phyloP scores from a whole-genome alignment of 805 yeast genomes.

The Kuraishia borneana region DNA sequence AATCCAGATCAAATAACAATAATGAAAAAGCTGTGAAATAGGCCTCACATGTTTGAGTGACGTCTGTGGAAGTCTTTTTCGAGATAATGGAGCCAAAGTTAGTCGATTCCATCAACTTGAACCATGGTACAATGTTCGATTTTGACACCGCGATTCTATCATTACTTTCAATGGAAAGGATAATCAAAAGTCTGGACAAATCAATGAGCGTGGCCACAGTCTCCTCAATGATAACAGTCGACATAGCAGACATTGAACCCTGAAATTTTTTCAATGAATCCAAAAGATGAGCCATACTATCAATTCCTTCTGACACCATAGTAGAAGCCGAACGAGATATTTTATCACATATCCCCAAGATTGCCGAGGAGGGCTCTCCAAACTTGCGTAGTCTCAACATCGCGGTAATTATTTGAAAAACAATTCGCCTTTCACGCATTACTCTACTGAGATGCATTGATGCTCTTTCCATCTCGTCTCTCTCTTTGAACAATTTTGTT shows the following conservation, averaged over 20 bases:
- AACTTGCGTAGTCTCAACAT: conserved; percentile 17
- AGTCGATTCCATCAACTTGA: conserved; percentile 30
- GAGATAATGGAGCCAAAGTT: conserved; percentile 13
- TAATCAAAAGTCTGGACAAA: conserved; percentile 10
- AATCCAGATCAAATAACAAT: conserved; percentile 45
- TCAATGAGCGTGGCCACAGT: conserved; percentile 5
- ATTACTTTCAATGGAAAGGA: conserved; percentile 13
- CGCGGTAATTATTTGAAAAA: conserved; percentile 30
- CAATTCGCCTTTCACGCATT: conserved; percentile 38
- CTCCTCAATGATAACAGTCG: background rate
- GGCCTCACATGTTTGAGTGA: conserved; percentile 10
- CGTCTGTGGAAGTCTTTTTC: background rate
- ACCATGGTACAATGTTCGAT: conserved; percentile 36
- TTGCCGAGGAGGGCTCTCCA: background rate
- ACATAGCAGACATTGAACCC: background rate
- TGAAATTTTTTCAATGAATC: background rate
- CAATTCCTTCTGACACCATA: background rate
- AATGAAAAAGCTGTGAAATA: conserved; percentile 38
- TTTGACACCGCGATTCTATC: conserved; percentile 15
- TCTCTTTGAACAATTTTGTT: conserved; percentile 8
- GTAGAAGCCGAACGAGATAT: background rate
- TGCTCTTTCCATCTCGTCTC: conserved; percentile 23
- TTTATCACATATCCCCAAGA: background rate
- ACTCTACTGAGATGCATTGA: conserved; percentile 25
- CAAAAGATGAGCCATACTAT: background rate